Evolutionary conservation across 768 basidiomycete species (phyloP).

Genomic region (Cubamyces sp.): DNA sequence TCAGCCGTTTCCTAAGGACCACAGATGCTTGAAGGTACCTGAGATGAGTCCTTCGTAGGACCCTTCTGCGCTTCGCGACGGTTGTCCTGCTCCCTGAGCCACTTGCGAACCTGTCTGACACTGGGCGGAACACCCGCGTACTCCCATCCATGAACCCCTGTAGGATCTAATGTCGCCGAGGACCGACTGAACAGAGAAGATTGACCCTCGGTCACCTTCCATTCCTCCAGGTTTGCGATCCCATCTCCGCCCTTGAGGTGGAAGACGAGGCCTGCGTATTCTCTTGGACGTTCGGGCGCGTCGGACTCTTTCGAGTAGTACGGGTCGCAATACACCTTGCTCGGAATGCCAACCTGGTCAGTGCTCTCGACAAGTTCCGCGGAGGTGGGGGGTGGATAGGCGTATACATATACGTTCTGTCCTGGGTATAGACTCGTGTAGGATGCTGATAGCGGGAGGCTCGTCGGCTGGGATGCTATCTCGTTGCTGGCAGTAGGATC

Average conservation of each 20-base stretch:
- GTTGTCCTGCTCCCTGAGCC: slow-evolving; percentile 47
- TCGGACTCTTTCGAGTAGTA: slow-evolving; percentile 78
- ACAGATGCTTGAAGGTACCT: slow-evolving; percentile 43
- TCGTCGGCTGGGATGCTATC: neutral
- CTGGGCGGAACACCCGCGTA: slow-evolving; percentile 75
- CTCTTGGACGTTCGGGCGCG: slow-evolving; percentile 65
- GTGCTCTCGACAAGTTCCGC: slow-evolving; percentile 50
- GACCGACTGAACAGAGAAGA: neutral
- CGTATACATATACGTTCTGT: slow-evolving; percentile 48
- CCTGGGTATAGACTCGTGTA: slow-evolving; percentile 30
- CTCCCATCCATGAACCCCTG: slow-evolving; percentile 72
- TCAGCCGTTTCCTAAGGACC: neutral
- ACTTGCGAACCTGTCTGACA: slow-evolving; percentile 53
- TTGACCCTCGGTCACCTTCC: slow-evolving; percentile 37
- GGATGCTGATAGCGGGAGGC: neutral
- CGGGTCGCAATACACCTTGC: slow-evolving; percentile 73
- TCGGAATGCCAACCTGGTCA: slow-evolving; percentile 52
- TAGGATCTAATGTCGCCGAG: slow-evolving; percentile 25
- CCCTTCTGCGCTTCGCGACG: neutral
- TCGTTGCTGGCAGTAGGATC: neutral
- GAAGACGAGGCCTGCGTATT: slow-evolving; percentile 83
- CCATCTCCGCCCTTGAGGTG: slow-evolving; percentile 67
- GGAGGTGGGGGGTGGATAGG: slow-evolving; percentile 51
- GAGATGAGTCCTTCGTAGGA: slow-evolving; percentile 46
- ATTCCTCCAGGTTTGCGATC: slow-evolving; percentile 61